Percentiles rank a stretch among this genome's conserved stretches.
Conservation (phyloP, 2,329 filamentous ascomycete genomes). For the Paraconiothyrium sp. region DNA sequence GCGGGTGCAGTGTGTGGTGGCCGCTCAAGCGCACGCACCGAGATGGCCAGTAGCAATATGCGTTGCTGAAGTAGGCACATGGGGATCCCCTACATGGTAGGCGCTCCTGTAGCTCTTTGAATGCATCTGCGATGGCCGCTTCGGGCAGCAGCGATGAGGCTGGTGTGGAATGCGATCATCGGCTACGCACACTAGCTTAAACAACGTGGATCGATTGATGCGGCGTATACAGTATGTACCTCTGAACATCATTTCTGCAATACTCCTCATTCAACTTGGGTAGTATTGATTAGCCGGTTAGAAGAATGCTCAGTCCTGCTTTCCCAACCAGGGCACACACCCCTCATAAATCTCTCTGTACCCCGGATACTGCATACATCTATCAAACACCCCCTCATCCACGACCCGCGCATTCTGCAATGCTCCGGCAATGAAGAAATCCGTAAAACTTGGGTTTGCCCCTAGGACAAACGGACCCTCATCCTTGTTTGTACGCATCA, state of each 20-base stretch:
- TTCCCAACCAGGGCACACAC: slow-evolving; percentile 22
- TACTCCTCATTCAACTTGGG: no score
- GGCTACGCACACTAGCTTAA: background rate
- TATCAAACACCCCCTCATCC: slow-evolving; percentile 63
- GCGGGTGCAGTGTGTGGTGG: background rate
- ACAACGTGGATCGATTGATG: background rate
- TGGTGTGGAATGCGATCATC: background rate
- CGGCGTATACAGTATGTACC: no score
- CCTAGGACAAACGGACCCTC: slow-evolving; percentile 55
- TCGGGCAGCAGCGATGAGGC: background rate
- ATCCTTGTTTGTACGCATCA: slow-evolving; percentile 47
- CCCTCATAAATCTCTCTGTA: slow-evolving; percentile 20
- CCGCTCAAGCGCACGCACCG: background rate
- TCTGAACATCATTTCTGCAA: no score
- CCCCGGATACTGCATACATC: slow-evolving; percentile 17
- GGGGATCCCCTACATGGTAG: background rate
- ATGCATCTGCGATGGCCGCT: background rate
- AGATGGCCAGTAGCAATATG: background rate
- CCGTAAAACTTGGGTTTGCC: slow-evolving; percentile 45
- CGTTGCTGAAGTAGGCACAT: background rate
- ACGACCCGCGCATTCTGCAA: slow-evolving; percentile 58
- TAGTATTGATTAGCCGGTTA: no score
- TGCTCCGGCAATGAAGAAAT: slow-evolving; percentile 53
- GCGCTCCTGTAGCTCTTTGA: background rate
- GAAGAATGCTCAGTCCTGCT: slow-evolving; percentile 5